These are phyloP conservation scores for Colletotrichum caudatum DNA, from an alignment of 2,329 filamentous ascomycete species.

Conservation along the genomic window DNA sequence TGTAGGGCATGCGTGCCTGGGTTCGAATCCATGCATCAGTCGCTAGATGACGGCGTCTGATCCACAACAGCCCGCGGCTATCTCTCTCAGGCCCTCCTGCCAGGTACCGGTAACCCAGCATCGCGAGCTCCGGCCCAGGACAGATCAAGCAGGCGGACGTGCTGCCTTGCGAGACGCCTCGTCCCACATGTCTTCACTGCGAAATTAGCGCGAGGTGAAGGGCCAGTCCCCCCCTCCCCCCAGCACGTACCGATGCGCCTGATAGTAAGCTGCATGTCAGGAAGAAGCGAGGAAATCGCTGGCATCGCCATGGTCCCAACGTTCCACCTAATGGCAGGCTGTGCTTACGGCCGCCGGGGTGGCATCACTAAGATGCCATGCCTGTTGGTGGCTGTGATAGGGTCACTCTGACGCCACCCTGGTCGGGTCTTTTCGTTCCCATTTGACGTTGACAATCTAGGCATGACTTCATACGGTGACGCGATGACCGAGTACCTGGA, in stretches of 20 bases:
- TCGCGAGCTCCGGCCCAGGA: constrained; percentile 32
- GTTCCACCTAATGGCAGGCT: constrained; percentile 36
- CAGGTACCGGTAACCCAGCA: constrained; percentile 7
- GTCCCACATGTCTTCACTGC: constrained; percentile 12
- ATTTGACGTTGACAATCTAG: background rate
- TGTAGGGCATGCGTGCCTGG: background rate
- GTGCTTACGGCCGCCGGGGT: constrained; percentile 32
- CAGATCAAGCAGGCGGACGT: background rate
- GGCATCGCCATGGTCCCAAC: constrained; percentile 19
- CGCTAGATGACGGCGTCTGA: constrained; percentile 5
- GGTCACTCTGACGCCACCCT: background rate
- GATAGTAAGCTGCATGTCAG: constrained; percentile 38
- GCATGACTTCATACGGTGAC: constrained; percentile 29
- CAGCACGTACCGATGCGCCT: constrained; percentile 11
- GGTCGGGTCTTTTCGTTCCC: background rate
- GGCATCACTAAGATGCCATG: constrained; percentile 5
- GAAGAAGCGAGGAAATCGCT: constrained; percentile 25
- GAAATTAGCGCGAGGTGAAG: constrained; percentile 10
- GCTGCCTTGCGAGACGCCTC: constrained; percentile 37
- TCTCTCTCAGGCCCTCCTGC: background rate
- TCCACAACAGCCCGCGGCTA: constrained; percentile 17
- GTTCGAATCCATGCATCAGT: background rate
- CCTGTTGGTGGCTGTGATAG: constrained; percentile 13
- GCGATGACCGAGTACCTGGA: constrained; percentile 31
- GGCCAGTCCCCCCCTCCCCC: constrained; percentile 23